These are phyloP conservation scores for Amphirosellinia nigrospora DNA, from an alignment of 495 filamentous ascomycete species.

Conservation along the genomic window DNA sequence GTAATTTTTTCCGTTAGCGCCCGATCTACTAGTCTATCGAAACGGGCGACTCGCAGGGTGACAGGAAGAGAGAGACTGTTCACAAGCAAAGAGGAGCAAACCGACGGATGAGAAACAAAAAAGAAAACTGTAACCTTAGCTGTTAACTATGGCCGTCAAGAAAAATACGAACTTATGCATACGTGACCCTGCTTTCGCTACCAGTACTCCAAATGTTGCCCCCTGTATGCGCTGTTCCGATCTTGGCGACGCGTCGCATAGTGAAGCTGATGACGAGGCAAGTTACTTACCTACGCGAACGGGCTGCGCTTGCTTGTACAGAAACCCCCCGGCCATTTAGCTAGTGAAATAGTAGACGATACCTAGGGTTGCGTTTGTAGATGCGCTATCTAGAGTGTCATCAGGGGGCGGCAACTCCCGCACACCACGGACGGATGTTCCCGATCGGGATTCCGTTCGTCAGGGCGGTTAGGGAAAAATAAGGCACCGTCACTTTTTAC, in stretches of 20 bases:
- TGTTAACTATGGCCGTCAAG: not conserved
- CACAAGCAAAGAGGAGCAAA: slow-evolving; percentile 4
- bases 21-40: slow-evolving; percentile 14
- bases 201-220: not conserved
- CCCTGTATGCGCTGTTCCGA: slow-evolving; percentile 24
- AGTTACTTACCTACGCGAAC: slow-evolving; percentile 17
- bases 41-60: slow-evolving; percentile 15
- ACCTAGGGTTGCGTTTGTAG: slow-evolving; percentile 18
- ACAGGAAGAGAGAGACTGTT: slow-evolving; percentile 1
- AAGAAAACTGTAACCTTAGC: slow-evolving; percentile 4
- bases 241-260: slow-evolving; percentile 22
- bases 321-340: not conserved
- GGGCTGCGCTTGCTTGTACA: slow-evolving; percentile 4
- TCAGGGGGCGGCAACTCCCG: slow-evolving; percentile 25
- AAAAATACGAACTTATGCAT: slow-evolving; percentile 24
- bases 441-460: slow-evolving; percentile 22
- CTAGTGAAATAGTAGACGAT: slow-evolving; percentile 3
- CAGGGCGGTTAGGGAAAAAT: not conserved
- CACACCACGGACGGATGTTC: slow-evolving; percentile 19
- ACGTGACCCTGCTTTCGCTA: slow-evolving; percentile 16
- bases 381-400: slow-evolving; percentile 13
- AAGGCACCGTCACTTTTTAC: not conserved
- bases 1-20: slow-evolving; percentile 9
- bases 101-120: slow-evolving; percentile 14
- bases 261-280: slow-evolving; percentile 26